Evolutionary conservation across 768 basidiomycete species (phyloP), one percentile per base, ranked within the genome.

Genomic region (Amanita brunnescens): DNA sequence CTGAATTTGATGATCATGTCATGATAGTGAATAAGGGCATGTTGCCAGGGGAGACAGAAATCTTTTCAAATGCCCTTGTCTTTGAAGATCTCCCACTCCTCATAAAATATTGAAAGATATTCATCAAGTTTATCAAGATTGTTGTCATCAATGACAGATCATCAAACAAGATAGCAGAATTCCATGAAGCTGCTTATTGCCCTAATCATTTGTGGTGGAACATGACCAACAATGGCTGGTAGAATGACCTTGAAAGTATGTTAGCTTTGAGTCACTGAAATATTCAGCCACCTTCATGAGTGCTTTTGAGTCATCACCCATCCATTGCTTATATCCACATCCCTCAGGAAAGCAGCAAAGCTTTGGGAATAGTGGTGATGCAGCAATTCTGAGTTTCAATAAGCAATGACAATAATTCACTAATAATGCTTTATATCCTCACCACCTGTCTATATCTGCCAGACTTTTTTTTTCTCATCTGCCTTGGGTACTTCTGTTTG

Each of bases 221-320:
- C 57, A 52, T 62, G 59, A 0, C 64, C 67, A 2, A 49, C 51
- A 32, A 68, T 61, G 2, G 65, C 64, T 0, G 64, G 52, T 12
- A 67, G 53, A 54, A 57, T 62, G 1, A 69, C 66, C 62, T 67
- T 38, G 37, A 12, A 3, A 52, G 38, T 24, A 37, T 4, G 6
- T 39, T 30, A 12, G 24, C n/a, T 33, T 39, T 8, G 39, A 39
- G 45, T 5, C 1, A 32, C 12, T 9, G 16, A 23, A n/a, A 47
- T 37, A 37, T n/a, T 8, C n/a, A 53, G 40, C 6, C 23, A 68
- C 68, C 62, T 70, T 71, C 66, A 71, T 71, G 4, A 71, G 48
- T 0, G 60, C 67, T 26, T 72, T 72, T 1, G 65, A 71, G n/a
- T 72, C 63, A 24, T 71, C 52, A 29, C 26, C 26, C 7, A 7